These are phyloP conservation scores for Trametes sp. DNA, from an alignment of 1,284 basidiomycete genomes.

Conservation along the genomic window DNA sequence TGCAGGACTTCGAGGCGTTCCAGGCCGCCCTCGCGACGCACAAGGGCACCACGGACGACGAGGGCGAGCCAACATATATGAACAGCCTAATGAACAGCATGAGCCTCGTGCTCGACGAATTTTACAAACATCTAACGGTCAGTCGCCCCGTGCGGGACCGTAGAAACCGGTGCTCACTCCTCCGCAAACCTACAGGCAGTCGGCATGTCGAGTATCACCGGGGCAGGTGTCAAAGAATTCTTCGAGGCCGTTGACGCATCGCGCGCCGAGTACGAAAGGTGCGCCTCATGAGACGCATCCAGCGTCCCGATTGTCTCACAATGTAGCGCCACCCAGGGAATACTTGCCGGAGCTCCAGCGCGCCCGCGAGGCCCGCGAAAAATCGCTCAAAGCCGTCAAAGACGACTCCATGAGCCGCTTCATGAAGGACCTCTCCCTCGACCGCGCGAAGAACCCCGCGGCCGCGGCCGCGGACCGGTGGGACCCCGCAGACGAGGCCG, in stretches of 20 bases:
- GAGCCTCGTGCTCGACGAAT: conserved; percentile 98
- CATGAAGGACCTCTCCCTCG: conserved; percentile 87
- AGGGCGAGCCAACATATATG: conserved; percentile 97
- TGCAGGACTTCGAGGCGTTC: conserved; percentile 95
- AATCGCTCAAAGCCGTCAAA: conserved; percentile 72
- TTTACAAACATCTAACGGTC: conserved; percentile 96
- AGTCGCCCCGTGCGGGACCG: conserved; percentile 5
- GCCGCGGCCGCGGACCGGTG: conserved; percentile 63
- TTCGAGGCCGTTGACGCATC: conserved; percentile 91
- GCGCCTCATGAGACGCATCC: conserved; percentile 32
- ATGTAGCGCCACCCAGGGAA: conserved; percentile 59
- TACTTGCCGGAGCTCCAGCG: conserved; percentile 92
- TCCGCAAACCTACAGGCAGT: conserved; percentile 70
- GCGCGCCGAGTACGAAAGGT: conserved; percentile 89
- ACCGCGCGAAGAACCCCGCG: conserved; percentile 64
- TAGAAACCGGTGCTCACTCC: neutral
- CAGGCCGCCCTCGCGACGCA: conserved; percentile 77
- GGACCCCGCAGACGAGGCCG: conserved; percentile 59
- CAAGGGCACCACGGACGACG: conserved; percentile 72
- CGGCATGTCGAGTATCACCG: conserved; percentile 95
- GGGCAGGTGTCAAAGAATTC: conserved; percentile 91
- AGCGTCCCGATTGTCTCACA: neutral
- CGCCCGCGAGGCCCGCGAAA: conserved; percentile 66
- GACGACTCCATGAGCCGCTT: conserved; percentile 83
- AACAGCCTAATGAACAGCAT: conserved; percentile 99